These are phyloP conservation scores for Solanum ossicruentum DNA, from an alignment of 257 asterid species.

Conservation along the genomic window DNA sequence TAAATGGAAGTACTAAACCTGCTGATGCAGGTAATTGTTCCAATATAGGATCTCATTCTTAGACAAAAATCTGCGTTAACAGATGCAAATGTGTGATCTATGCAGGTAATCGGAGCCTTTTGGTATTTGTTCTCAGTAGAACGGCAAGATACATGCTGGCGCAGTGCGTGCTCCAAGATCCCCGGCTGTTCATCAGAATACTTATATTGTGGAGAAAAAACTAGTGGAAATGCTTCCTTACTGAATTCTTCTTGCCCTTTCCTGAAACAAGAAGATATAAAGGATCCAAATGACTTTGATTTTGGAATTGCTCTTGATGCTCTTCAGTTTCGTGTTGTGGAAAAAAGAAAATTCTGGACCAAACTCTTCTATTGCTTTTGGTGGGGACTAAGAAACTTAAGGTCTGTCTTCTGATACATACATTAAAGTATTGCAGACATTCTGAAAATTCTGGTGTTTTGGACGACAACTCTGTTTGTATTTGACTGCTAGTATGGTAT, in stretches of 20 bases:
- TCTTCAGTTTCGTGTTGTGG: constrained; percentile 39
- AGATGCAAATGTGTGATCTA: neutral
- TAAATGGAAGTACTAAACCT: neutral
- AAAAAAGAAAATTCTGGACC: constrained; percentile 13
- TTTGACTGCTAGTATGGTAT: neutral
- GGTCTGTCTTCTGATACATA: constrained; percentile 17
- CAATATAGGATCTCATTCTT: neutral
- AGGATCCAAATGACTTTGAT: constrained; percentile 25
- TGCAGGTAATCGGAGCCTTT: constrained; percentile 42
- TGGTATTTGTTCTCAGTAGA: constrained; percentile 61
- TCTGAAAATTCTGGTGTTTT: neutral
- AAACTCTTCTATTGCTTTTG: constrained; percentile 56
- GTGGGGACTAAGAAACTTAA: constrained; percentile 71
- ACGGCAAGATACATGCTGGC: constrained; percentile 50
- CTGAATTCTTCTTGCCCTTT: constrained; percentile 32
- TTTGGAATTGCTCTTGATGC: constrained; percentile 60
- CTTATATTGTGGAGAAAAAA: constrained; percentile 21
- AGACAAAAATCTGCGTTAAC: neutral
- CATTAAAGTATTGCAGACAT: neutral
- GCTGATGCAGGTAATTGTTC: neutral
- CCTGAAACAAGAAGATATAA: constrained; percentile 15
- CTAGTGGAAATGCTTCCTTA: constrained; percentile 5
- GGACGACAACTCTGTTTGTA: neutral
- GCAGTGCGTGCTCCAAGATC: constrained; percentile 13
- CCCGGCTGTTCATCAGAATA: neutral